Base-by-base conservation (phyloP, 2,329 filamentous ascomycete genomes). In the Furcasterigmium furcatum region DNA sequence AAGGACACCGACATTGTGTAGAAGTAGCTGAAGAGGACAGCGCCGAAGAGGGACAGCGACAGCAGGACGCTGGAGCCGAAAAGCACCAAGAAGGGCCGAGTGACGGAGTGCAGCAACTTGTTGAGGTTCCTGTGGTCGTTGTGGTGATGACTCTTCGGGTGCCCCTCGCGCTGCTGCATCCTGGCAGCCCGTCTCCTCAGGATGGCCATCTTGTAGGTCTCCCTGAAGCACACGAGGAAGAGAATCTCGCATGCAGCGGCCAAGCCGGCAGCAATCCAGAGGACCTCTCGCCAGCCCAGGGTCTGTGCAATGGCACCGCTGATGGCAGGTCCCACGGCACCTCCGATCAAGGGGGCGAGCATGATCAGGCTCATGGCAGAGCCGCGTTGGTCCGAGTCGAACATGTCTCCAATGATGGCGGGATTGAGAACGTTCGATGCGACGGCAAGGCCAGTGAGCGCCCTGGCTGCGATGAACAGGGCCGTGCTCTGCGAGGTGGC, bases 361-460 rank as follows among this genome's bases (percentile, higher is more conserved):
- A 74, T 75, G 39, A 82, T 65, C 38, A 79, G 47, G 54, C 74
- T 79, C 72, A 85, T 79, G 8, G 80, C 74, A 1, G 71, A 70
- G 20, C 81, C 82, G 14, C 80, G 68, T 57, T 78, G 65, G 45
- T 84, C 80, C 1, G 72, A 65, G 2, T 65, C 60, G 55, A 84
- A 84, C 51, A 85, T 76, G 57, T 85, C 82, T 20, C 81, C 82
- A 16, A 85, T 73, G 43, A 85, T 79, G 20, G 80, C 77, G 1
- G 82, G 82, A 50, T 76, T 80, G 16, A 86, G 67, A 9, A 84
- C 80, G 51, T 82, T 84, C 3, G 79, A 77, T 3, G 83, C 81
- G 9, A 83, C 81, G 4, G 82, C 81, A 29, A 81, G 67, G 1
- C 84, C 85, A 0, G 79, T 79, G 4, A 85, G 59, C 21, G 79